Base-by-base conservation (phyloP, 2,329 filamentous ascomycete species). In the Phialemonium atrogriseum region DNA sequence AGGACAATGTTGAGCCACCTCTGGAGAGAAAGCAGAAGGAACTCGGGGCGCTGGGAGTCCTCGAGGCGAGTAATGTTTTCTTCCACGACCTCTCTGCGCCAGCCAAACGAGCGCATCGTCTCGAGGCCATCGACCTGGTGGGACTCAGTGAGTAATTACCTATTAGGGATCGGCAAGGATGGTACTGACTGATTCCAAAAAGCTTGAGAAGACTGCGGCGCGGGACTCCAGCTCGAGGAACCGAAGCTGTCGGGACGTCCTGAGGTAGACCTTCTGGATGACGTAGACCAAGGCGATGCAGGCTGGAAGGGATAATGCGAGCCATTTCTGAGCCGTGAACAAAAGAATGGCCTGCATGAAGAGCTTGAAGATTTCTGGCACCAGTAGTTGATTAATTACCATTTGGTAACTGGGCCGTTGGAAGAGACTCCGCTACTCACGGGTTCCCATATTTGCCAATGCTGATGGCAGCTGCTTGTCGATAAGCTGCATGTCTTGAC, bases 191-290 rank as follows among this genome's bases (percentile, higher is more conserved):
- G 60, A 56, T 40, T 67, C 61, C 4, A 65, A 34, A 12, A 66
- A 56, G 26, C 44, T 53, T 0, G 53, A 54, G 24, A 49, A 66
- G 0, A 76, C 51, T 0, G 60, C 62, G 0, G 70, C 59, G 28
- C 65, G 65, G 1, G 68, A 60, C 39, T 76, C 69, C 1, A 77
- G 54, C 29, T 76, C 72, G 17, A 76, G 46, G 10, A 69, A 58
- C 22, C 70, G 65, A 3, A 77, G 51, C 40, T 76, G 73, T 0
- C 71, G 61, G 0, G 71, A 74, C 0, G 71, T 75, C 5, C 64
- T 58, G 1, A 77, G 55, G 37, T 73, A 74, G 16, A 66, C 47
- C 27, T 60, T 67, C 36, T 71, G 68, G 3, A 73, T 52, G 0
- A 55, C 24, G 33, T 66, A 73, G 2, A 69, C 46, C 1, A 60